These are phyloP conservation scores for Gliomastix tumulicola DNA, from an alignment of 2,329 filamentous ascomycete species.

Conservation along the genomic window DNA sequence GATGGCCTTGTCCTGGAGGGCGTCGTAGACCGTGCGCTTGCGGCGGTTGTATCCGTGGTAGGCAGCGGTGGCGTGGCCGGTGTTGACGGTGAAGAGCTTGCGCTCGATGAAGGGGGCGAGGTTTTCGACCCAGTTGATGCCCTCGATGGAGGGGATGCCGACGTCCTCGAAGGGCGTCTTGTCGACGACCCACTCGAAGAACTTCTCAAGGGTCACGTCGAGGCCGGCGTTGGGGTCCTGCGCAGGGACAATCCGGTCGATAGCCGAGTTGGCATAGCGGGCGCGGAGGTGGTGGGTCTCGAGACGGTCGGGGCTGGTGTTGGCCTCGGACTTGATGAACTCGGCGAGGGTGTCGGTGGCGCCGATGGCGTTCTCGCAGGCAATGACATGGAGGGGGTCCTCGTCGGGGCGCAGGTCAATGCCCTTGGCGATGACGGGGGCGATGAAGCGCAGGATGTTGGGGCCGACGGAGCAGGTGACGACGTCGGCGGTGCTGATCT, in stretches of 20 bases:
- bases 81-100: conserved; percentile 99
- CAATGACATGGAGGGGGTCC: conserved; percentile 81
- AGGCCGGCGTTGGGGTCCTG: conserved; percentile 76
- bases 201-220: conserved; percentile 94
- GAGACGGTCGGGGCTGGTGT: conserved; percentile 63
- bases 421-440: conserved; percentile 89
- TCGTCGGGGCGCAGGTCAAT: conserved; percentile 67
- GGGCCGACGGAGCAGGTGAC: conserved; percentile 97
- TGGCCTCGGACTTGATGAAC: conserved; percentile 68
- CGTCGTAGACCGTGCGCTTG: conserved; percentile 85
- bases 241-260: conserved; percentile 94
- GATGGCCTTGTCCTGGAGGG: conserved; percentile 75
- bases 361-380: conserved; percentile 96
- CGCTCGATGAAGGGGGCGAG: conserved; percentile 95
- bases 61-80: conserved; percentile 88
- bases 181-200: conserved; percentile 98
- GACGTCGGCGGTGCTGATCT: conserved; percentile 80
- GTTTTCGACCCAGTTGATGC: conserved; percentile 89
- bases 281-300: conserved; percentile 66
- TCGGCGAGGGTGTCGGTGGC: conserved; percentile 82
- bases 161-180: conserved; percentile 71
- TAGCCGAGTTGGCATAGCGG: conserved; percentile 93
- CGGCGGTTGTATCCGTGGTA: conserved; percentile 88
- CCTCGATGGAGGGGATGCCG: conserved; percentile 64
- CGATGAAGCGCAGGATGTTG: conserved; percentile 93